Evolutionary conservation across 192 early-diverging fungal species (phyloP).

Genomic region (Coemansia sp.): DNA sequence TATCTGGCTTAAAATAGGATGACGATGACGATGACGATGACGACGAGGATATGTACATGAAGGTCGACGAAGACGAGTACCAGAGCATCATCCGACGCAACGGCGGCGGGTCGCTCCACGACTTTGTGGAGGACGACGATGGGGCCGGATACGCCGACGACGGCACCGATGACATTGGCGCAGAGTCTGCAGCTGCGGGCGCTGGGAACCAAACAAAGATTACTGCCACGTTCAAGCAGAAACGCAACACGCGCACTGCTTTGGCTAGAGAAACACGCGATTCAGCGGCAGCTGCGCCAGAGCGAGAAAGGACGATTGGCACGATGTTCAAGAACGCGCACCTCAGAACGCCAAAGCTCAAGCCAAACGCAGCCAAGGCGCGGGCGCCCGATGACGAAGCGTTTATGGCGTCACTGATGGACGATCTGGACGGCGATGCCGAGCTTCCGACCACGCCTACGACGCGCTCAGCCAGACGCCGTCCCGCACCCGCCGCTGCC

Average conservation of each 20-base stretch:
- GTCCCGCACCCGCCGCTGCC: slow-evolving; percentile 4
- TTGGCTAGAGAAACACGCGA: background rate
- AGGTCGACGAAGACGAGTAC: slow-evolving; percentile 51
- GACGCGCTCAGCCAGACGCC: slow-evolving; percentile 16
- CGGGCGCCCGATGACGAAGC: slow-evolving; percentile 36
- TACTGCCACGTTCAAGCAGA: background rate
- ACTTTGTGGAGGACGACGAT: slow-evolving; percentile 55
- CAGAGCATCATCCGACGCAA: slow-evolving; percentile 18
- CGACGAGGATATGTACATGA: slow-evolving; percentile 33
- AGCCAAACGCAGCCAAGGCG: background rate
- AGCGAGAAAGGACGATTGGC: slow-evolving; percentile 16
- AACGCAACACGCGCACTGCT: background rate
- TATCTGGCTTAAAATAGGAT: slow-evolving; percentile 8
- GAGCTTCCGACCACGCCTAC: slow-evolving; percentile 37
- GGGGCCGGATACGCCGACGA: slow-evolving; percentile 39
- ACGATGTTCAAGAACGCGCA: slow-evolving; percentile 51
- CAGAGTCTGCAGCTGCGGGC: slow-evolving; percentile 7
- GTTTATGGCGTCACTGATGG: slow-evolving; percentile 49
- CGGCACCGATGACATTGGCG: slow-evolving; percentile 34
- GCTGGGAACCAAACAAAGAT: slow-evolving; percentile 5
- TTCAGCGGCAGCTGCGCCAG: background rate
- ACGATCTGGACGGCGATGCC: slow-evolving; percentile 18
- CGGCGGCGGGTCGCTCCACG: slow-evolving; percentile 17
- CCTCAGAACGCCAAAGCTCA: slow-evolving; percentile 14
- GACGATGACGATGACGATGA: slow-evolving; percentile 16